Conservation (phyloP, 371 early-diverging fungal species). For the Zychaea mexicana region DNA sequence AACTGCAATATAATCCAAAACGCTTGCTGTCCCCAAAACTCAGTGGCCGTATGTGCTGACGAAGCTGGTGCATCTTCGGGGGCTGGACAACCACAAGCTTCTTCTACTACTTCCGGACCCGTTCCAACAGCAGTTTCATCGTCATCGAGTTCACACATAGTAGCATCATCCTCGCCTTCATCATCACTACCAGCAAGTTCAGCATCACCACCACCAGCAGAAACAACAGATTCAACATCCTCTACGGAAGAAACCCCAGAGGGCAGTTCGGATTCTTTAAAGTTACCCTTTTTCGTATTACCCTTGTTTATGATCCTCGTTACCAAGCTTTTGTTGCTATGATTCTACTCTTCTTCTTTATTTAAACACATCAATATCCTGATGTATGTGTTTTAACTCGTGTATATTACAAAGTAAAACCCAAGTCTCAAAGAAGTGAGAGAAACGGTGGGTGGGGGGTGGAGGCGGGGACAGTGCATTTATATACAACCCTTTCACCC, state of each 20-base stretch:
- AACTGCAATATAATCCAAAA: background rate
- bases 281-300: background rate
- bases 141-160: no score
- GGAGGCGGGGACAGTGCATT: no score
- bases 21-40: slow-evolving; percentile 2
- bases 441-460: no score
- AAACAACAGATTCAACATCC: background rate
- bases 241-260: no score
- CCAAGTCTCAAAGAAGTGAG: no score
- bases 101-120: background rate
- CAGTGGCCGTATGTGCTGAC: background rate
- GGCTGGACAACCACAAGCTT: no score
- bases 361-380: background rate
- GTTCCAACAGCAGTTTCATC: background rate
- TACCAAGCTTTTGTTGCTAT: background rate
- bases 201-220: background rate
- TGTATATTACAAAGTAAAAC: background rate
- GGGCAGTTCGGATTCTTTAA: background rate
- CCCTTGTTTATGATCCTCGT: background rate
- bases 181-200: background rate
- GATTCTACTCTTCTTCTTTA: background rate
- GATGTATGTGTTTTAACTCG: background rate
- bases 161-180: background rate
- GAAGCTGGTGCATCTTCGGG: background rate
- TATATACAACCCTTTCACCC: no score